phyloP scores from a whole-genome alignment of 306 rosid genomes.

The Begonia fuchsioides region DNA sequence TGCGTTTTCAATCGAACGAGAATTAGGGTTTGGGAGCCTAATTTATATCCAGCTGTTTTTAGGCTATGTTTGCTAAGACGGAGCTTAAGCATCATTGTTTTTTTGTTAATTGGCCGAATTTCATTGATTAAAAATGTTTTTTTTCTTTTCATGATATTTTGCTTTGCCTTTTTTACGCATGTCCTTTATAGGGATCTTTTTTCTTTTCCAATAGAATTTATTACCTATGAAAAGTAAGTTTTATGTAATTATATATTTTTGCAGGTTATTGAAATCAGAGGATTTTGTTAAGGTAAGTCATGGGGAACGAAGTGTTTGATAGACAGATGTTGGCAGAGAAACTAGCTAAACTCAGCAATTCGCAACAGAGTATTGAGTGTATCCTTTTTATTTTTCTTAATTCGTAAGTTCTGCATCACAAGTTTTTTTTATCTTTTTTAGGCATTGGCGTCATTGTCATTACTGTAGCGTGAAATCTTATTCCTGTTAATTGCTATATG shows the following conservation, averaged over 20 bases:
- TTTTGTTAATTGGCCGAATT: too few relatives aligned
- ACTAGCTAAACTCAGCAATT: conserved; percentile 69
- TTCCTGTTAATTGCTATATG: neutral
- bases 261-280: conserved; percentile 27
- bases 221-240: too few relatives aligned
- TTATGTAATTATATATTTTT: neutral
- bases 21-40: too few relatives aligned
- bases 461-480: neutral
- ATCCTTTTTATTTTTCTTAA: conserved; percentile 27
- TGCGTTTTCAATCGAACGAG: too few relatives aligned
- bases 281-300: conserved; percentile 23
- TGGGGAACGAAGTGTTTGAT: conserved; percentile 51
- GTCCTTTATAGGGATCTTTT: too few relatives aligned
- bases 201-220: too few relatives aligned
- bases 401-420: neutral
- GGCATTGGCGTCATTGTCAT: neutral
- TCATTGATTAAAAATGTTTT: too few relatives aligned
- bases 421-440: neutral
- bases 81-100: too few relatives aligned
- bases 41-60: too few relatives aligned
- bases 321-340: conserved; percentile 51
- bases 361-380: conserved; percentile 91
- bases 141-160: too few relatives aligned
- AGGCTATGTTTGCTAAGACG: too few relatives aligned
- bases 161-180: too few relatives aligned